A percentile compares a stretch with the other conserved stretches of the same genome.
These are phyloP conservation scores for Aristolochia californica DNA, from an alignment of 164 flowering plant species.

Conservation along the genomic window DNA sequence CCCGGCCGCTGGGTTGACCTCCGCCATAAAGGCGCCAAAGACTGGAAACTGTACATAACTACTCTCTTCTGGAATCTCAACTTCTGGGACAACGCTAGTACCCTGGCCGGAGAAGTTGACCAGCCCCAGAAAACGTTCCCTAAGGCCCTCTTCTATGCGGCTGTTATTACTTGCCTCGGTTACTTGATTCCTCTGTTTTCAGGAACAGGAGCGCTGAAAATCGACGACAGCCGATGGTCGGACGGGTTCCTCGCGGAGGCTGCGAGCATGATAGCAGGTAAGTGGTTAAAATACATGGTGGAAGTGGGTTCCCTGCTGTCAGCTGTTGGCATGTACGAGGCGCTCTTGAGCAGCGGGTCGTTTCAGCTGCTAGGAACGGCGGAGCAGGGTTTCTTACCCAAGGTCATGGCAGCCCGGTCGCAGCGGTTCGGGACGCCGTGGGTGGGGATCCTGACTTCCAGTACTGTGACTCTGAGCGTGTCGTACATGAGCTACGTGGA, in stretches of 20 bases:
- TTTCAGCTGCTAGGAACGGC: conserved; percentile 56
- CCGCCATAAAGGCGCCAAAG: conserved; percentile 29
- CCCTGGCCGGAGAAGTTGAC: conserved; percentile 62
- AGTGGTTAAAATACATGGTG: conserved; percentile 48
- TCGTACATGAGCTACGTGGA: conserved; percentile 34
- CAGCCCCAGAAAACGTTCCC: conserved; percentile 46
- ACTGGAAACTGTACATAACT: conserved; percentile 68
- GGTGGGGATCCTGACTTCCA: conserved; percentile 36
- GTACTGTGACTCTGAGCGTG: conserved; percentile 24
- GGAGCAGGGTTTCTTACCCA: conserved; percentile 39
- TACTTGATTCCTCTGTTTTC: conserved; percentile 48
- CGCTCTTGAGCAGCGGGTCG: conserved; percentile 46
- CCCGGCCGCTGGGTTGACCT: conserved; percentile 46
- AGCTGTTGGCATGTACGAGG: conserved; percentile 44
- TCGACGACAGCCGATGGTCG: conserved; percentile 35
- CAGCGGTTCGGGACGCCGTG: conserved; percentile 49
- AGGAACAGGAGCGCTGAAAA: conserved; percentile 31
- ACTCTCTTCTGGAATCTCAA: conserved; percentile 90
- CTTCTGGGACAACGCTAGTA: conserved; percentile 85
- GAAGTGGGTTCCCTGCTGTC: conserved; percentile 43
- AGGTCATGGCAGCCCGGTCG: conserved; percentile 22
- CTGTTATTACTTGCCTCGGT: conserved; percentile 29
- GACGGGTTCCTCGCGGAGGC: conserved; percentile 48
- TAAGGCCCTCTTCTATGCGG: conserved; percentile 38
- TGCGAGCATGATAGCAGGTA: conserved; percentile 38